Evolutionary conservation across 2,329 filamentous ascomycete genomes (phyloP), one percentile per base, ranked within the genome.

Genomic region (Monilinia fructicola): DNA sequence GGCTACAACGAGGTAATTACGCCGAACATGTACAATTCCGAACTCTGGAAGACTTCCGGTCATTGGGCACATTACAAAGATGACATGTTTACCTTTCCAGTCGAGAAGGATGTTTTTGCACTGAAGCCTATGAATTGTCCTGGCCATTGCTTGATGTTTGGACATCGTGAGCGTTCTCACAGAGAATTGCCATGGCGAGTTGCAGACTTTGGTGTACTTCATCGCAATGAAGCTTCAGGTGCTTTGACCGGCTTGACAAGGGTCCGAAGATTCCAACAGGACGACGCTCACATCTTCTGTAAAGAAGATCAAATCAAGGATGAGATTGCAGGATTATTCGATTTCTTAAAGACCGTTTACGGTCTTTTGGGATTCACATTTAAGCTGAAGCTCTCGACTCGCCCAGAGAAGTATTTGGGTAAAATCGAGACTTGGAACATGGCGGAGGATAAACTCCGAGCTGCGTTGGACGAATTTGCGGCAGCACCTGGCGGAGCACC

Each of bases 51-150:
- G 81, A 90, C 87, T 28, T 97, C 93, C 11, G 95, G 95, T 60
- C 95, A 98, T 78, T 97, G 94, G 93, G 87, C 90, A 68, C 88
- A 93, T 77, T 95, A 97, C 82, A 87, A 93, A 76, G 94, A 98
- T 70, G 93, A 97, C 80, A 98, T 98, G 94, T 93, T 93, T 78
- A 88, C 88, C n/a, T 88, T 97, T 73, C 83, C 87, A 65, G 81
- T 90, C 42, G 93, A 97, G 78, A 96, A 97, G 82, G 90, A 90
- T 70, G 83, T 88, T 71, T 93, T 89, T 82, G 93, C 88, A 21
- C 81, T 98, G 62, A 98, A 98, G 81, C 94, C 94, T 38, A 98
- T 98, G 95, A 98, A 98, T 81, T 99, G 95, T 80, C 95, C 95
- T 4, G 93, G 93, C 38, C 94, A 98, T 79, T 96, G 91, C 79